Evolutionary conservation across 176 grass and related monocot genomes (phyloP).

Genomic region (Oryza glumipatula): DNA sequence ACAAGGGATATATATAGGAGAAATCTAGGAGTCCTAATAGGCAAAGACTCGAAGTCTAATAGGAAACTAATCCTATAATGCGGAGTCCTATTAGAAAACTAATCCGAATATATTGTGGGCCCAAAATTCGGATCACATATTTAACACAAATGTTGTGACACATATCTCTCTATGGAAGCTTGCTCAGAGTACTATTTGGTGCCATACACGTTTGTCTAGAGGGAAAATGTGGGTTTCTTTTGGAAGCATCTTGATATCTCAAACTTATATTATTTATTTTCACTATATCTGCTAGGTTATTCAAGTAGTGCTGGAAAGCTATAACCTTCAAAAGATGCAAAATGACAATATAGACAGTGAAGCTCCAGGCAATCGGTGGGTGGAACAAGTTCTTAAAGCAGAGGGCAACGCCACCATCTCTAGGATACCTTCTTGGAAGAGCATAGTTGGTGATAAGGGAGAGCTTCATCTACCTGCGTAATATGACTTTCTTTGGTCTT

Average conservation of each 20-base stretch:
- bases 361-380: constrained; percentile 11
- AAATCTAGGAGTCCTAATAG: too few relatives aligned
- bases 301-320: constrained; percentile 83
- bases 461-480: constrained; percentile 66
- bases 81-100: too few relatives aligned
- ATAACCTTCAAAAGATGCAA: constrained; percentile 47
- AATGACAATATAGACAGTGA: constrained; percentile 16
- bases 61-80: too few relatives aligned
- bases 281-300: constrained; percentile 56
- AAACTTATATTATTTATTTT: constrained; percentile 22
- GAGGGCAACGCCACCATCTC: constrained; percentile 54
- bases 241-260: constrained; percentile 20
- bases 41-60: too few relatives aligned
- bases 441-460: constrained; percentile 68
- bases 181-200: constrained; percentile 8
- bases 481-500: constrained; percentile 37
- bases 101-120: too few relatives aligned
- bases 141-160: neutral
- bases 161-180: neutral
- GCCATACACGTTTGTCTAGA: constrained; percentile 13
- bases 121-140: too few relatives aligned
- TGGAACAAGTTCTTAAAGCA: constrained; percentile 58
- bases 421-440: constrained; percentile 64
- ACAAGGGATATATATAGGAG: too few relatives aligned
- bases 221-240: neutral